Percentiles rank a stretch among this genome's conserved stretches.
Conservation (phyloP, 306 rosid genomes). For the Abrus precatorius region DNA sequence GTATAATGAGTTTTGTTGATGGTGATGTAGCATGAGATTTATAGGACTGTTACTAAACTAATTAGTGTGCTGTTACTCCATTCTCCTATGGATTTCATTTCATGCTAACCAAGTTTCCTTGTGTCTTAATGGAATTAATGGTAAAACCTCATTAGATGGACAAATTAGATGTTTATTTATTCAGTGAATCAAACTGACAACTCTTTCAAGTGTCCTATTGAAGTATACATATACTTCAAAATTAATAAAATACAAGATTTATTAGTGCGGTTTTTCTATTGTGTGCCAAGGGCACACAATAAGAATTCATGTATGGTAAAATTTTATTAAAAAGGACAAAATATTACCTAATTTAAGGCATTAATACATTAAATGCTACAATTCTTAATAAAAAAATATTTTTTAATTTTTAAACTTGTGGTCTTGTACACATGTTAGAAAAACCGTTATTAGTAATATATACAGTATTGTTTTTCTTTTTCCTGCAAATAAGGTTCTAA, state of each 20-base stretch:
- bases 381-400: too few species aligned
- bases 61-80: neutral
- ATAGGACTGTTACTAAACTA: slow-evolving; percentile 1
- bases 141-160: slow-evolving; percentile 1
- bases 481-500: slow-evolving; percentile 9
- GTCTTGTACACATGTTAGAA: too few species aligned
- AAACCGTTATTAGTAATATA: neutral
- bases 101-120: neutral
- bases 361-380: too few species aligned
- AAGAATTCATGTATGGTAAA: too few species aligned
- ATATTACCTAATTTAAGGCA: too few species aligned
- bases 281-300: too few species aligned
- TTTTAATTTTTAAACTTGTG: too few species aligned
- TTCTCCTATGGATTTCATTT: slow-evolving; percentile 19
- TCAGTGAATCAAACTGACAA: slow-evolving; percentile 23
- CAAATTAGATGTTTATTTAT: neutral
- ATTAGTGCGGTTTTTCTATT: neutral
- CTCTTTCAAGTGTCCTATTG: slow-evolving; percentile 12
- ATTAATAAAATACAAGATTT: slow-evolving; percentile 22
- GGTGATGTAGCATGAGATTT: neutral
- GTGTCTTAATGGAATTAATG: neutral
- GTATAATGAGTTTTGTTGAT: neutral
- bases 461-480: neutral
- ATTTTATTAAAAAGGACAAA: too few species aligned
- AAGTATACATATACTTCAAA: neutral